A percentile compares a stretch with the other conserved stretches of the same genome.
These are phyloP conservation scores for Sporisorium scitamineum DNA, from an alignment of 1,284 basidiomycete species.

Conservation along the genomic window DNA sequence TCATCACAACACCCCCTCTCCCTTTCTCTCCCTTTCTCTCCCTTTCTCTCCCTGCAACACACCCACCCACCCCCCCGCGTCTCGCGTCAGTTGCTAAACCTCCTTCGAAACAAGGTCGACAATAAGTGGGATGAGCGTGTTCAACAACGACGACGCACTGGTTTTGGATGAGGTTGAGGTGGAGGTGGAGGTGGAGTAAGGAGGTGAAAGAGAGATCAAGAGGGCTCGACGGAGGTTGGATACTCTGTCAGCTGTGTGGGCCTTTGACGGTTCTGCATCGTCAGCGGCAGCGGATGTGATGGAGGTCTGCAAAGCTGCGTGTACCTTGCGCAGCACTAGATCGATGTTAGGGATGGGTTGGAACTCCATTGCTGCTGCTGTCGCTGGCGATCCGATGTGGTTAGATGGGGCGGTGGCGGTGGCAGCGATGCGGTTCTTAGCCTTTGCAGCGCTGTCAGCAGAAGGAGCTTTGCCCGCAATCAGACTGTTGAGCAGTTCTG, in stretches of 20 bases:
- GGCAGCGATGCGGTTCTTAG: background rate
- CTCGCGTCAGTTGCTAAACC: background rate
- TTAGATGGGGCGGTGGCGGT: background rate
- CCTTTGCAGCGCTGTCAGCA: background rate
- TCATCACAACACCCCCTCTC: too few relatives aligned
- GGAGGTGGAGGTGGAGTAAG: too few relatives aligned
- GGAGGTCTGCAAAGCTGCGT: background rate
- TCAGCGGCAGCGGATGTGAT: background rate
- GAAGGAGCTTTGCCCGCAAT: conserved; percentile 6
- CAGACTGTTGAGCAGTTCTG: conserved; percentile 20
- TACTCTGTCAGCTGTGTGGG: conserved; percentile 4
- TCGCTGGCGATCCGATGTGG: background rate
- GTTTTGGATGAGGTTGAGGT: background rate
- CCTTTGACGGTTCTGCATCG: too few relatives aligned
- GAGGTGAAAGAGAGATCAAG: conserved; percentile 15
- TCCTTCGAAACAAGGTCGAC: background rate
- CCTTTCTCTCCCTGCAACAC: too few relatives aligned
- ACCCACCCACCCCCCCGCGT: too few relatives aligned
- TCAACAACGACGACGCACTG: background rate
- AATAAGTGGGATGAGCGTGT: conserved; percentile 11
- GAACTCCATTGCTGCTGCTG: conserved; percentile 23
- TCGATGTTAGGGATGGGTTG: conserved; percentile 37
- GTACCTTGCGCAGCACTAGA: conserved; percentile 13
- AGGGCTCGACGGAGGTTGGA: conserved; percentile 35
- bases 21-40: too few relatives aligned